Evolutionary conservation across 2,329 filamentous ascomycete genomes (phyloP), one percentile per base, ranked within the genome.

Genomic region (Samsoniella hepiali): DNA sequence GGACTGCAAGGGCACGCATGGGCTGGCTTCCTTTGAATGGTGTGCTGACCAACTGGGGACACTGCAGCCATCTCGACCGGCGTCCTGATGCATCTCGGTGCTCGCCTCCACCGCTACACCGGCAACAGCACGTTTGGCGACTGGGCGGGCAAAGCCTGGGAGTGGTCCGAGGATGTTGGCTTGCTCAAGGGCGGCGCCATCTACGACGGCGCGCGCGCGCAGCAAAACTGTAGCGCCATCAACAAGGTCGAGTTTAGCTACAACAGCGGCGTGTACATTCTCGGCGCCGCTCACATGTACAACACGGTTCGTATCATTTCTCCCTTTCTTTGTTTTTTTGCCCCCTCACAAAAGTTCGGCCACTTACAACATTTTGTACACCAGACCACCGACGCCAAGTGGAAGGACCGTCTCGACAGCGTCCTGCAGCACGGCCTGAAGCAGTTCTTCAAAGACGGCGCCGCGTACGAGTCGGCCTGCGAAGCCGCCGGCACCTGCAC

Each of bases 81-180:
- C 47, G 82, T 81, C 69, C 85, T 87, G 73, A 87, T 88, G 77
- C 85, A 88, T 70, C 74, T 88, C 22, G 84, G 81, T 17, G 84
- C 90, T 17, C 84, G 91, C 8, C 81, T 94, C 11, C 89, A 88
- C 0, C 82, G 86, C 11, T 93, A 91, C 74, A 91, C 88, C 0
- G 78, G 78, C 36, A 89, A 91, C 68, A 69, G 78, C 1, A 88
- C 87, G 0, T 91, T 91, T 68, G 78, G 80, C 3, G 77, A 87
- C 6, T 88, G 85, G 80, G 88, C 88, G 1, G 79, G 81, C 63
- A 85, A 82, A 69, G 81, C 82, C 0, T 91, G 83, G 77, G 78
- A 90, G 42, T 88, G 89, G 84, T 79, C 85, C 17, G 73, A 73
- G 38, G 70, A 71, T 3, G 76, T 87, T 2, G 81, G 82, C 3